Conservation (phyloP, 1,284 basidiomycete species). For the Vanrija pseudolonga region DNA sequence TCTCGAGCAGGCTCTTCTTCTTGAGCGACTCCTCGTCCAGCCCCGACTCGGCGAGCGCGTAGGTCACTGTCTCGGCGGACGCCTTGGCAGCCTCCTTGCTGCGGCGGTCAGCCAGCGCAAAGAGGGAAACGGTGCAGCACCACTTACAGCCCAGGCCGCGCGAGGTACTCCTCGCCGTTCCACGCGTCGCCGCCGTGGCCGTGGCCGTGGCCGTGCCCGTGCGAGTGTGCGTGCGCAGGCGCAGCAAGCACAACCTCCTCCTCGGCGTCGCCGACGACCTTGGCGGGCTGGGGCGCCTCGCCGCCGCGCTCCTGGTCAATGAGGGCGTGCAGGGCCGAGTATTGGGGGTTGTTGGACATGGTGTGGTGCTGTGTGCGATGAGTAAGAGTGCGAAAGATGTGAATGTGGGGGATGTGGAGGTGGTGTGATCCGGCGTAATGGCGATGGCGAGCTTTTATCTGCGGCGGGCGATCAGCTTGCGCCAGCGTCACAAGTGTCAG, state of each 20-base stretch:
- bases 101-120: neutral
- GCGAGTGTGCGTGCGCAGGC: slow-evolving; percentile 10
- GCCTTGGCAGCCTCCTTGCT: slow-evolving; percentile 27
- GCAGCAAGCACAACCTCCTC: neutral
- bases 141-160: slow-evolving; percentile 29
- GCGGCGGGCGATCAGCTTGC: too few relatives aligned
- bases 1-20: slow-evolving; percentile 25
- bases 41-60: slow-evolving; percentile 18
- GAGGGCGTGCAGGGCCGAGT: neutral
- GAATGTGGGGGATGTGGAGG: too few relatives aligned
- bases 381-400: too few relatives aligned
- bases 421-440: too few relatives aligned
- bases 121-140: neutral
- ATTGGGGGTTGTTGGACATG: neutral
- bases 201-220: slow-evolving; percentile 12
- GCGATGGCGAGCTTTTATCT: too few relatives aligned
- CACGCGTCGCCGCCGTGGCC: slow-evolving; percentile 29
- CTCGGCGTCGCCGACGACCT: neutral
- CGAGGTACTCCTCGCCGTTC: slow-evolving; percentile 34
- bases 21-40: slow-evolving; percentile 8
- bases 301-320: neutral
- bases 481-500: too few relatives aligned
- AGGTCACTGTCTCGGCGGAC: slow-evolving; percentile 19
- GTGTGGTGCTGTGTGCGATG: too few relatives aligned
- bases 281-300: neutral